phyloP scores from a whole-genome alignment of 768 basidiomycete genomes.

The Crepidotus variabilis region DNA sequence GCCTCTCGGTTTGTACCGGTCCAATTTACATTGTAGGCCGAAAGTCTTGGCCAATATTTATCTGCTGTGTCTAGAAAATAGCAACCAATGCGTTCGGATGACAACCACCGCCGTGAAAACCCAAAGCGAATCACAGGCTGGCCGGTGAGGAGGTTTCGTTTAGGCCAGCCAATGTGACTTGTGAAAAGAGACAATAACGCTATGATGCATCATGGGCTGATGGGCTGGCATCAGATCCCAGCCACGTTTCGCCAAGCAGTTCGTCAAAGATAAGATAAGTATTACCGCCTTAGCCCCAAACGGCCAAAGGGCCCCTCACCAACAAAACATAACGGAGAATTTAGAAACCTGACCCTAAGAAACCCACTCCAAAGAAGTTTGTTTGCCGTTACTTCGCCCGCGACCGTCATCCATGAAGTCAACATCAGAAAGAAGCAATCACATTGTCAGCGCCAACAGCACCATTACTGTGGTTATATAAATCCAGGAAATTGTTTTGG shows the following conservation, averaged over 20 bases:
- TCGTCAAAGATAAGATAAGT: not conserved
- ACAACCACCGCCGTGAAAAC: not conserved
- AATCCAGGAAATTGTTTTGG: not conserved
- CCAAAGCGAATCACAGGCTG: not conserved
- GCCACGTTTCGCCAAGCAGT: not conserved
- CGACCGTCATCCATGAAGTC: not conserved
- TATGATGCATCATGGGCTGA: not conserved
- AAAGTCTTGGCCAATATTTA: not conserved
- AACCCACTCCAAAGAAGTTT: not conserved
- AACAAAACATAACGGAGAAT: not conserved
- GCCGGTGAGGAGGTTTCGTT: not conserved
- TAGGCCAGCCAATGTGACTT: not conserved
- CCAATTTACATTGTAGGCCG: not conserved
- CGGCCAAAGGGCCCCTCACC: not conserved
- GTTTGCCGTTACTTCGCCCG: not conserved
- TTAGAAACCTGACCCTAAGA: not conserved
- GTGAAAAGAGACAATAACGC: not conserved
- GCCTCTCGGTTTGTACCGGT: not conserved
- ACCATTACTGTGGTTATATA: not conserved
- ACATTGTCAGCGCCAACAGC: not conserved
- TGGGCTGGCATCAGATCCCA: not conserved
- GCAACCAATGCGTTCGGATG: not conserved
- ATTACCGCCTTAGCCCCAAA: not conserved
- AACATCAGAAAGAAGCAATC: not conserved
- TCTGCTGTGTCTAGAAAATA: not conserved